Conservation (phyloP, 352 stramenopile genomes). For the Phytophthora tubulina region DNA sequence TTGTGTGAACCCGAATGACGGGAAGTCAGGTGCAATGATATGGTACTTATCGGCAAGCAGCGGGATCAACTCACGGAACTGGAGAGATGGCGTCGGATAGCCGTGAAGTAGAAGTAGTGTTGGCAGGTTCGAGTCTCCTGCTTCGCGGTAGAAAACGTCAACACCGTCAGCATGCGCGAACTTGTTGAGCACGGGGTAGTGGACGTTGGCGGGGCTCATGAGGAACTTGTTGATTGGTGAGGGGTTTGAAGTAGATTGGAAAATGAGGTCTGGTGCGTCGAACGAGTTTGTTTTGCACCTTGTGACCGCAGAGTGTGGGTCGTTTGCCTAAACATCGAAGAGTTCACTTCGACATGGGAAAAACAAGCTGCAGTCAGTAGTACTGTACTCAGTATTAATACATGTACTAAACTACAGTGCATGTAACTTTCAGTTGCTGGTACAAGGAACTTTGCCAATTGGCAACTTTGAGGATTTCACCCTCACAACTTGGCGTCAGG, state of each 20-base stretch:
- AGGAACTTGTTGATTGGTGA: neutral
- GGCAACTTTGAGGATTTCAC: too few species aligned
- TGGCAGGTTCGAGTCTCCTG: neutral
- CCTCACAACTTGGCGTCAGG: too few species aligned
- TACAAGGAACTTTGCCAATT: too few species aligned
- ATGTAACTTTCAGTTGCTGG: too few species aligned
- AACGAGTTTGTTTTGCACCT: too few species aligned
- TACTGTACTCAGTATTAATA: too few species aligned
- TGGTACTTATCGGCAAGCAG: neutral
- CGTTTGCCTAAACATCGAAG: too few species aligned
- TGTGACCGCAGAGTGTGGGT: too few species aligned
- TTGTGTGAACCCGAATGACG: neutral
- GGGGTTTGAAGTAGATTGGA: neutral
- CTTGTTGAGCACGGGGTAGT: slow-evolving; percentile 4
- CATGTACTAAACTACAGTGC: too few species aligned
- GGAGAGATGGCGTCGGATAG: slow-evolving; percentile 1
- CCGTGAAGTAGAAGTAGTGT: neutral
- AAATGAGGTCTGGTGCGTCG: neutral
- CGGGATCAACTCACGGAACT: slow-evolving; percentile 1
- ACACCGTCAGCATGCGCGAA: neutral
- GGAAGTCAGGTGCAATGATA: neutral
- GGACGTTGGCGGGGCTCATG: neutral
- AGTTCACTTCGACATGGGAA: too few species aligned
- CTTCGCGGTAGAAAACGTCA: slow-evolving; percentile 5
- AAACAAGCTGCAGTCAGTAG: neutral